phyloP scores from a whole-genome alignment of 2,329 filamentous ascomycete genomes.

The Lojkania enalia region DNA sequence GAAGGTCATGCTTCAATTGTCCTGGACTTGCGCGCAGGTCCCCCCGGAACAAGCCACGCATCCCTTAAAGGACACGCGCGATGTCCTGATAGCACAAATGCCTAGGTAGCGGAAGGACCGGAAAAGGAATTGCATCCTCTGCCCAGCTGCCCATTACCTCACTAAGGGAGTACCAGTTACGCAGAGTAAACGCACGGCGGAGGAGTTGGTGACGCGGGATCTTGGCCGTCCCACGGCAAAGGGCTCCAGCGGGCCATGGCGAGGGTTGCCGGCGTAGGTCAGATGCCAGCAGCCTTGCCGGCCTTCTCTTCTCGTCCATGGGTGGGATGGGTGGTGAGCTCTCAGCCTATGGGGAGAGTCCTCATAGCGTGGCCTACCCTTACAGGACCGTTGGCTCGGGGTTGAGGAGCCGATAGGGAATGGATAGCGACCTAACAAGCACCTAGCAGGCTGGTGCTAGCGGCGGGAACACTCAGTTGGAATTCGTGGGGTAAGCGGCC shows the following conservation, averaged over 20 bases:
- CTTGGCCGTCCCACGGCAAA: slow-evolving; percentile 8
- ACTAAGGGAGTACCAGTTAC: background rate
- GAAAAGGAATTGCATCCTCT: too few relatives aligned
- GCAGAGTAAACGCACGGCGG: slow-evolving; percentile 2
- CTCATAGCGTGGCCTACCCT: background rate
- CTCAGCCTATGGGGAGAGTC: slow-evolving; percentile 2
- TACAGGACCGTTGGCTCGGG: slow-evolving; percentile 6
- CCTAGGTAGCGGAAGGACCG: too few relatives aligned
- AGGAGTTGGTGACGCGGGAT: slow-evolving; percentile 1
- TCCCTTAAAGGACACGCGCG: too few relatives aligned
- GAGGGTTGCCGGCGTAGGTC: slow-evolving; percentile 1
- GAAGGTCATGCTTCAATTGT: background rate
- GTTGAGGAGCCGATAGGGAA: slow-evolving; percentile 6
- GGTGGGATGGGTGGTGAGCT: background rate
- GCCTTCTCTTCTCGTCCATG: background rate
- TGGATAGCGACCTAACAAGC: slow-evolving; percentile 1
- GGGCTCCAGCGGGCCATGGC: slow-evolving; percentile 9
- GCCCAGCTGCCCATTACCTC: too few relatives aligned
- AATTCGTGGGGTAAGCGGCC: slow-evolving; percentile 13
- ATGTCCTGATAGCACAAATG: too few relatives aligned
- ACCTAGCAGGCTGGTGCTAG: slow-evolving; percentile 5
- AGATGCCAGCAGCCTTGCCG: slow-evolving; percentile 8
- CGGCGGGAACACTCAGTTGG: slow-evolving; percentile 3
- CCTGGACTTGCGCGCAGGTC: background rate
- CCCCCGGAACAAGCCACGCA: background rate